These are phyloP conservation scores for Nyctanthes arbortristis DNA, from an alignment of 257 asterid genomes.

Conservation along the genomic window DNA sequence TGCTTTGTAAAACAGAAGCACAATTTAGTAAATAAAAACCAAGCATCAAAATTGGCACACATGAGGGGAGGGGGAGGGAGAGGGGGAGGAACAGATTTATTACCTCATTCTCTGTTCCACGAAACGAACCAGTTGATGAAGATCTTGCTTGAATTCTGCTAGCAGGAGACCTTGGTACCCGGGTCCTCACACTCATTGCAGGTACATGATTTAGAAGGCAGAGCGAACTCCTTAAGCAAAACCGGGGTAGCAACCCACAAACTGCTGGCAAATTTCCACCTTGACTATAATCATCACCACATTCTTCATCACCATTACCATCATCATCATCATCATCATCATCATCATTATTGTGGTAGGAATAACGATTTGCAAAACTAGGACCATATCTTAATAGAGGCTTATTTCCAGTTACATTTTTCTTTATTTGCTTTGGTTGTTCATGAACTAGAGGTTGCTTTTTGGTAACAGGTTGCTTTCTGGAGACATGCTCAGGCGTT, in stretches of 20 bases:
- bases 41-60: not conserved
- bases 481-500: conserved; percentile 55
- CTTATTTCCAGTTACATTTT: conserved; percentile 33
- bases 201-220: conserved; percentile 63
- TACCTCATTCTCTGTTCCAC: conserved; percentile 62
- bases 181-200: conserved; percentile 59
- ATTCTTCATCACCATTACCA: too few relatives aligned
- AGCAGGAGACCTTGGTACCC: conserved; percentile 44
- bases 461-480: conserved; percentile 48
- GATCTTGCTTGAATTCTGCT: conserved; percentile 45
- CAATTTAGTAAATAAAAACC: conserved; percentile 8
- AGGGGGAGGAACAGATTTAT: not conserved
- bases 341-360: conserved; percentile 37
- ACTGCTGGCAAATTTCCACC: conserved; percentile 34
- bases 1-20: conserved; percentile 34
- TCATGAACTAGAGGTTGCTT: conserved; percentile 37
- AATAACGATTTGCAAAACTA: conserved; percentile 56
- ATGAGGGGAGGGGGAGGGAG: not conserved
- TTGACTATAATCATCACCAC: conserved; percentile 53
- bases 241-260: conserved; percentile 81
- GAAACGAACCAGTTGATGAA: conserved; percentile 42
- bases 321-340: conserved; percentile 36
- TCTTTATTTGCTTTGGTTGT: conserved; percentile 39
- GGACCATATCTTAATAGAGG: conserved; percentile 85
- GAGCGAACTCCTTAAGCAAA: conserved; percentile 57